phyloP scores from a whole-genome alignment of 2,329 filamentous ascomycete genomes.

The Sporothrix phasma region DNA sequence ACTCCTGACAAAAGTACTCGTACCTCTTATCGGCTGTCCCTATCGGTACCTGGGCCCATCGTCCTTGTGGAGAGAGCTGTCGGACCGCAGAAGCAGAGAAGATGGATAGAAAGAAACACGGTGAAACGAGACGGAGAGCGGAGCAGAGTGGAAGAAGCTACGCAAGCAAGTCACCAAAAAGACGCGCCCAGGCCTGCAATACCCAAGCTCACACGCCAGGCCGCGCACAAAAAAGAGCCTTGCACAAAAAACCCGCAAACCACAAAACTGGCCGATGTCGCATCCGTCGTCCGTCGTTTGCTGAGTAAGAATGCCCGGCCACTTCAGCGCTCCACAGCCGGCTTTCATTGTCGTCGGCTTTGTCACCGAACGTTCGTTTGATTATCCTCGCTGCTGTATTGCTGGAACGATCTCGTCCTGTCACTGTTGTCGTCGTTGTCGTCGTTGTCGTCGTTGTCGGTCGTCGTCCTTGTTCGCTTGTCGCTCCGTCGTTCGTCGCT shows the following conservation, averaged over 20 bases:
- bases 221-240: neutral
- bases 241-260: neutral
- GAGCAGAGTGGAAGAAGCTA: neutral
- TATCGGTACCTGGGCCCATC: neutral
- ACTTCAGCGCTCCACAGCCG: neutral
- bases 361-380: too few species aligned
- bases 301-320: conserved; percentile 6
- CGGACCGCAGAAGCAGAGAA: neutral
- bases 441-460: neutral
- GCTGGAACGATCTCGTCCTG: too few species aligned
- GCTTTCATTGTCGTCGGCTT: neutral
- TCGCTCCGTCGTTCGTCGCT: neutral
- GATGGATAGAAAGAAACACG: neutral
- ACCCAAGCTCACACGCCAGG: neutral
- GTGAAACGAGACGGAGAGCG: neutral
- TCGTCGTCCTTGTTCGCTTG: neutral
- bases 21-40: neutral
- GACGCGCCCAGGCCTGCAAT: neutral
- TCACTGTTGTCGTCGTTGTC: neutral
- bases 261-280: conserved; percentile 9
- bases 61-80: conserved; percentile 9
- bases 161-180: neutral
- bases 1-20: neutral
- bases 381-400: too few species aligned
- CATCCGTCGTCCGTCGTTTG: neutral